Base-by-base conservation (phyloP, 1,284 basidiomycete species). In the Leccinum angustisporum region DNA sequence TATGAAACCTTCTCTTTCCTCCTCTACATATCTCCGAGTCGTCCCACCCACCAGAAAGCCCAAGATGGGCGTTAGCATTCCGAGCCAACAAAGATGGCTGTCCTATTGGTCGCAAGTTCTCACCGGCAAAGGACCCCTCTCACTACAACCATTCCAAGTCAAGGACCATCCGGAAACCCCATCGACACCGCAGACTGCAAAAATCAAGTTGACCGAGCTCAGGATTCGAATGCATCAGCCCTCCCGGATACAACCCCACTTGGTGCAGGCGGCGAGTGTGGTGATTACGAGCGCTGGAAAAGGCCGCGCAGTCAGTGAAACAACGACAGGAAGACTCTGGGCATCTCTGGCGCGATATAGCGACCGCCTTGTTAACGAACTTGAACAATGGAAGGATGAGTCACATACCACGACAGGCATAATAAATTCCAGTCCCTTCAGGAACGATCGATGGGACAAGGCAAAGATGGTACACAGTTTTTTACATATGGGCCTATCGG, bases 381-480 rank as follows among this genome's bases (percentile, higher is more conserved):
- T 93, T 11, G 85, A 88, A 68, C 71, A 70, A 33, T 86, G 85
- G 83, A 88, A 90, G 73, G 71, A 72, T 60, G 75, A 77, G 59
- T 86, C 86, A 7, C 64, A 78, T 78, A 48, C 21, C 13, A 48
- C 21, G 11, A 25, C 46, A 48, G 21, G 7, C 46, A 67, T 67
- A 52, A 52, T 14, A 38, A 40, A 30, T 48, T 14, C 77, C 70
- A 76, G 80, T 61, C 67, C 83, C 52, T 91, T 86, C 67, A 70
- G 67, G 63, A 80, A 77, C 54, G 86, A 81, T 13, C 78, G 69
- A 63, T 92, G 89, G 86, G 92, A 94, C 70, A 79, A 77, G 54
- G 75, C 72, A 57, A 93, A 92, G 79, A 93, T 93, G 91, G 86
- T 93, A 52, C 76, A 81, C 60, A 84, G 83, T 61, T 93, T 92